phyloP scores from a whole-genome alignment of 78 protist species.

The Emiliania huxleyi region DNA sequence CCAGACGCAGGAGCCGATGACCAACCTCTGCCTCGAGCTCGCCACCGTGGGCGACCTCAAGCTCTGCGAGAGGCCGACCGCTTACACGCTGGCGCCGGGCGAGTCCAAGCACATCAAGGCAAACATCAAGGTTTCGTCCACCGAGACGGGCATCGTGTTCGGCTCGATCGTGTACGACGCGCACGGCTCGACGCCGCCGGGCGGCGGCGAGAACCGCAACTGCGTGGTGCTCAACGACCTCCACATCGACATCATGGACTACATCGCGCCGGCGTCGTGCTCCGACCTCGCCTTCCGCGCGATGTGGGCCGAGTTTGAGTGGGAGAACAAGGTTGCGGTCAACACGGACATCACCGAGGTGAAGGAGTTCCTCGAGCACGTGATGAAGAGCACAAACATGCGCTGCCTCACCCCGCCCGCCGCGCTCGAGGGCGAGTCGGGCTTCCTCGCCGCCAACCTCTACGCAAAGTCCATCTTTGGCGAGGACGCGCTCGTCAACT shows the following conservation, averaged over 20 bases:
- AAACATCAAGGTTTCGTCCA: constrained; percentile 87
- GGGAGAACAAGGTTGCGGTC: constrained; percentile 92
- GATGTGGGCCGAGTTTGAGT: constrained; percentile 97
- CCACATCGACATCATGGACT: constrained; percentile 95
- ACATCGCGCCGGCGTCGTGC: constrained; percentile 87
- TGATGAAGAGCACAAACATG: constrained; percentile 88
- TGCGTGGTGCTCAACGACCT: constrained; percentile 88
- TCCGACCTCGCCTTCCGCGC: constrained; percentile 76
- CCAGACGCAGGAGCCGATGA: constrained; percentile 83
- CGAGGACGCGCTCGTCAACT: constrained; percentile 93
- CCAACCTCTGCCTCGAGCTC: constrained; percentile 89
- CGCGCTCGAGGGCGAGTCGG: constrained; percentile 81
- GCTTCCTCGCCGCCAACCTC: constrained; percentile 90
- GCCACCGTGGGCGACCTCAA: constrained; percentile 92
- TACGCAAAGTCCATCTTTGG: constrained; percentile 81
- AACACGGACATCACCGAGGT: constrained; percentile 69
- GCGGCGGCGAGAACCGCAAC: constrained; percentile 59
- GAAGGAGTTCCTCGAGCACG: constrained; percentile 75
- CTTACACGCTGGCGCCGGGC: constrained; percentile 66
- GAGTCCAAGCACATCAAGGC: constrained; percentile 66
- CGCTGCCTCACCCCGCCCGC: constrained; percentile 75
- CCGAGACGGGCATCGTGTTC: constrained; percentile 94
- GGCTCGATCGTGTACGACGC: constrained; percentile 91
- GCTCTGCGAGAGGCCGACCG: constrained; percentile 86
- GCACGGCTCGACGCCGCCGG: neutral